Evolutionary conservation across 352 stramenopile genomes (phyloP).

Genomic region (Phytopythium chamaehyphon): DNA sequence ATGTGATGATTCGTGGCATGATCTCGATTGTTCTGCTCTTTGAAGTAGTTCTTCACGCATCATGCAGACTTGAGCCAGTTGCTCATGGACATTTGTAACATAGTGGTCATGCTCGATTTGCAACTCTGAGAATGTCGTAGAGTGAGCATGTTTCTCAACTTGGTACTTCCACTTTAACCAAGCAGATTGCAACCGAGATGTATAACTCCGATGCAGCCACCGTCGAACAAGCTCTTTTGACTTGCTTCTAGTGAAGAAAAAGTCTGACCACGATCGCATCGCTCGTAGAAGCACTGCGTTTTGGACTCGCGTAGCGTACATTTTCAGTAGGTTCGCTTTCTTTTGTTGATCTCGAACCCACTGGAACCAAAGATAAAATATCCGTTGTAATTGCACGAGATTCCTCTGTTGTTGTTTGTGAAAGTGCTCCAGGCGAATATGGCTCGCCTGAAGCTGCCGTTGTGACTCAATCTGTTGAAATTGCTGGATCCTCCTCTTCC

Average conservation of each 20-base stretch:
- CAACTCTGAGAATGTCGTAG: background rate
- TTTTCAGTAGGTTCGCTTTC: slow-evolving; percentile 9
- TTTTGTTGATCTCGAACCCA: slow-evolving; percentile 4
- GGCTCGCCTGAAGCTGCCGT: background rate
- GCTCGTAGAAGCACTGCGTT: slow-evolving; percentile 14
- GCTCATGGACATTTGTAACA: background rate
- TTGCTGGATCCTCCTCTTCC: background rate
- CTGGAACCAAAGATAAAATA: slow-evolving; percentile 21
- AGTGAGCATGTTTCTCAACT: background rate
- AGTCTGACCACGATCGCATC: slow-evolving; percentile 20
- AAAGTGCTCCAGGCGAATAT: slow-evolving; percentile 9
- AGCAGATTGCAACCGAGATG: background rate
- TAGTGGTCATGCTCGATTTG: background rate
- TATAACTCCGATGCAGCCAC: slow-evolving; percentile 11
- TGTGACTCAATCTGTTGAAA: background rate
- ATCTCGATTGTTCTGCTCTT: background rate
- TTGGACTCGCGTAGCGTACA: slow-evolving; percentile 16
- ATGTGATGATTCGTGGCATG: background rate
- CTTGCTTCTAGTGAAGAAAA: slow-evolving; percentile 8
- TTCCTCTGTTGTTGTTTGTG: slow-evolving; percentile 18
- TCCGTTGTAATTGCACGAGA: slow-evolving; percentile 15
- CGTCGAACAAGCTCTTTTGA: slow-evolving; percentile 22
- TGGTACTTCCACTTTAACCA: background rate
- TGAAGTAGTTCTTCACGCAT: slow-evolving; percentile 4
- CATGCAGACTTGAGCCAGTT: background rate